Evolutionary conservation across 208 protist genomes (phyloP), one percentile per base, ranked within the genome.

Genomic region (Porcisia hertigi): DNA sequence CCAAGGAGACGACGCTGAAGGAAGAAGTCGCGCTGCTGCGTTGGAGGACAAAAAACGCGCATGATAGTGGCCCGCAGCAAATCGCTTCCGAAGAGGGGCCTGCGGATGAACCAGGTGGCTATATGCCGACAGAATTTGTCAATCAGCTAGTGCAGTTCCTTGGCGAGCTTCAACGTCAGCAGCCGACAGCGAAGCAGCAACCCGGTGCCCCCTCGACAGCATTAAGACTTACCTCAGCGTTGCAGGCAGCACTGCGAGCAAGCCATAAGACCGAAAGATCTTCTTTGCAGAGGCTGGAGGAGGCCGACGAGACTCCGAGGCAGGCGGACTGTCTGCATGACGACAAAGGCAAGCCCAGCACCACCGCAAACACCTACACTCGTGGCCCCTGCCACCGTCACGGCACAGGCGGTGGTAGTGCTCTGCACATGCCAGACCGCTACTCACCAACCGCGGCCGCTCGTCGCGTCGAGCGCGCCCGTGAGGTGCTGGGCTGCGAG

Each of bases 1-100:
- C 69, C 23, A 79, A 76, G 16, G 73, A 77, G 18, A 47, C 73
- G 39, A 84, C 80, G 8, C 47, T 88, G 57, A 52, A 58, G 64
- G 71, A 76, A 20, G 79, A 87, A 43, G n/a, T 87, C 25, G 34
- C 57, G 47, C 23, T 80, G 58, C 73, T 81, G 62, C 73, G 77
- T 41, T 71, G 75, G 39, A 45, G 52, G 20, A 30, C 8, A 36
- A 30, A 60, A 11, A 3, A 7, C 14, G 30, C 52, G 30, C 65
- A 70, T n/a, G 41, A 14, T n/a, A 47, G 11, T 34, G 65, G 16
- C 47, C 65, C 14, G 45, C 65, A 25, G 65, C 25, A 54, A 34
- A 11, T 11, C 65, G 52, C 67, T 11, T 53, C 30, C 34, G 18
- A 14, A 16, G 30, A 14, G 16, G 36, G 16, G 30, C 3, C 39